Evolutionary conservation across 2,329 filamentous ascomycete genomes (phyloP), one percentile per base, ranked within the genome.

Genomic region (Cladosporium colombiae): DNA sequence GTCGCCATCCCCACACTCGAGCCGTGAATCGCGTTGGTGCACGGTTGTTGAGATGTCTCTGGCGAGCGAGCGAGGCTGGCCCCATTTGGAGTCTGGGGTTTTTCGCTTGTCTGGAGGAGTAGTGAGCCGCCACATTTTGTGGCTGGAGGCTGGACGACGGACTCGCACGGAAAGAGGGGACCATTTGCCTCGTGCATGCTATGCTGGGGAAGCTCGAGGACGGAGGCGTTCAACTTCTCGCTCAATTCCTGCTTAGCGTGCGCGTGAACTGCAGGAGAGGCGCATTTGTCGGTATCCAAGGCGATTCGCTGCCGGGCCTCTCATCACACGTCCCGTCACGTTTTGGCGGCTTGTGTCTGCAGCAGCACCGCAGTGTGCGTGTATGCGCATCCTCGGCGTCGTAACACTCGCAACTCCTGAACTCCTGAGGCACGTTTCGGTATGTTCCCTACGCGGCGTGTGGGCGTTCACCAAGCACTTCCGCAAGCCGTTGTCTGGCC

Each of bases 1-100:
- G 52, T 64, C 52, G 62, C 62, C 52, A 64, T 64, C 62, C 62
- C 62, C 62, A 64, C 62, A 64, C 62, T 64, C 44, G 29, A 27
- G 40, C 52, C 62, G 52, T 37, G 37, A 49, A 58, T 58, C 62
- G 49, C 44, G 40, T 14, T 35, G 25, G 25, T 27, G 58, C 58
- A 61, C 58, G 58, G 58, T 49, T 31, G 58, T 61, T 27, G 40
- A 25, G 35, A 52, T 29, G 23, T 18, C 21, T 44, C 56, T 59
- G 35, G 37, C 40, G 57, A 59, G 57, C 14, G 33, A 35, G 33
- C 33, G 58, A 35, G 27, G 29, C 37, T 18, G 58, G 37, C 27
- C 37, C 27, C 23, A 49, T 49, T 50, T 49, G 58, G 40, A 18
- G 57, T 49, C 25, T 46, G 18, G 37, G 46, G 58, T 5, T 21